Evolutionary conservation across 2,329 filamentous ascomycete genomes (phyloP).

Genomic region (Tolypocladium tundrense): DNA sequence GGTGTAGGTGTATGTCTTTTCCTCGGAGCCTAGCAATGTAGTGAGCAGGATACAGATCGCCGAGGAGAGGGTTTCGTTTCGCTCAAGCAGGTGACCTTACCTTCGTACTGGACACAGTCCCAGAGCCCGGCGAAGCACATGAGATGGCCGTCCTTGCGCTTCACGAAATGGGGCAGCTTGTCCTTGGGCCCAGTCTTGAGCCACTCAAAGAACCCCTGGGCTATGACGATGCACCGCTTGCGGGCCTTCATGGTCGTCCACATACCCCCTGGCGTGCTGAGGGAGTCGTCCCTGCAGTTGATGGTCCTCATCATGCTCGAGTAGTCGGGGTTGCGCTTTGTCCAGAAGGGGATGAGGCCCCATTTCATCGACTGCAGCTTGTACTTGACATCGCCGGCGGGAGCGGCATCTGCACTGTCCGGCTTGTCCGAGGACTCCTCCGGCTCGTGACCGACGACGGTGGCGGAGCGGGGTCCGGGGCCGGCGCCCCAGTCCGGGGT

Average conservation of each 20-base stretch:
- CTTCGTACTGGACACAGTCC: conserved; percentile 78
- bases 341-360: conserved; percentile 92
- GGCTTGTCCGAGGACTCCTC: neutral
- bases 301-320: conserved; percentile 75
- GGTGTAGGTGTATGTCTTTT: conserved; percentile 79
- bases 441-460: neutral
- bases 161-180: conserved; percentile 76
- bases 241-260: conserved; percentile 86
- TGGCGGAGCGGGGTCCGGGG: conserved; percentile 11
- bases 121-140: conserved; percentile 89
- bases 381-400: conserved; percentile 42
- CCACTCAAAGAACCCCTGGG: conserved; percentile 96
- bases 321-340: conserved; percentile 72
- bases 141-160: conserved; percentile 68
- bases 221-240: conserved; percentile 80
- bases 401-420: conserved; percentile 1
- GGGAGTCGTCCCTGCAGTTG: conserved; percentile 86
- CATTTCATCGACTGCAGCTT: conserved; percentile 92
- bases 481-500: conserved; percentile 51
- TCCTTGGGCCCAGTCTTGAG: conserved; percentile 67
- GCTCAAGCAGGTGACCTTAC: conserved; percentile 24
- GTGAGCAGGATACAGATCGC: neutral
- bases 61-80: neutral
- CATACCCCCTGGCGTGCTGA: conserved; percentile 67
- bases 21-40: conserved; percentile 23